phyloP scores from a whole-genome alignment of 2,329 filamentous ascomycete genomes.

The Penicillium sp. region DNA sequence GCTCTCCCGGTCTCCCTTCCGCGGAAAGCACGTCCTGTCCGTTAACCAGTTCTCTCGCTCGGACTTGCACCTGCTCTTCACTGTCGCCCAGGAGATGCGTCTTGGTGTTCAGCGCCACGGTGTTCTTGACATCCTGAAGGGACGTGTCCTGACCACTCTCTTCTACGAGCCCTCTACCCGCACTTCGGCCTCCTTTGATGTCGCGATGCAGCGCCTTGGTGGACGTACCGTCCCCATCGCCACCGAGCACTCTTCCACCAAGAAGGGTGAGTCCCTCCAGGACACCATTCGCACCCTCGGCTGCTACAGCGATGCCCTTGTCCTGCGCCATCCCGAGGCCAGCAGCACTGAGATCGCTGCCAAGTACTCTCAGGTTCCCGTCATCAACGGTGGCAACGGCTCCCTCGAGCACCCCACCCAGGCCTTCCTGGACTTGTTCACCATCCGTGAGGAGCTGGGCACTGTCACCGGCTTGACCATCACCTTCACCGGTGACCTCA shows the following conservation, averaged over 20 bases:
- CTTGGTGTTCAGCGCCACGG: constrained; percentile 90
- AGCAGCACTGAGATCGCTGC: constrained; percentile 74
- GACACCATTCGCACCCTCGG: constrained; percentile 91
- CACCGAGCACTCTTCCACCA: constrained; percentile 78
- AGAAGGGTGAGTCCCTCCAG: constrained; percentile 91
- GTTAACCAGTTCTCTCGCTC: constrained; percentile 84
- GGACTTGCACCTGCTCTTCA: constrained; percentile 91
- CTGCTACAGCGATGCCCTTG: constrained; percentile 91
- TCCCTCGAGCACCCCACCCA: constrained; percentile 95
- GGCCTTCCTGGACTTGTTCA: constrained; percentile 96
- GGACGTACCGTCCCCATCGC: constrained; percentile 79
- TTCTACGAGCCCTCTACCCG: constrained; percentile 98
- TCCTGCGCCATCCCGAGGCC: constrained; percentile 89
- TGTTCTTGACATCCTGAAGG: constrained; percentile 79
- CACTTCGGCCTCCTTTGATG: constrained; percentile 92
- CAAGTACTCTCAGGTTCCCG: constrained; percentile 82
- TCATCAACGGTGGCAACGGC: constrained; percentile 97
- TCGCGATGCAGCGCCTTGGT: constrained; percentile 96
- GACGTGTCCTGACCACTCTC: constrained; percentile 81
- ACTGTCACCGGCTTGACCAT: constrained; percentile 94
- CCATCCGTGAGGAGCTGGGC: constrained; percentile 93
- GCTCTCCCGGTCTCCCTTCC: constrained; percentile 78
- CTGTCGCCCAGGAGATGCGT: constrained; percentile 95
- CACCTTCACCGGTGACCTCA: constrained; percentile 90
- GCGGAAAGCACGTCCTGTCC: constrained; percentile 82